A percentile compares a stretch with the other conserved stretches of the same genome.
These are phyloP conservation scores for Bisporella sp. DNA, from an alignment of 2,329 filamentous ascomycete species.

Conservation along the genomic window DNA sequence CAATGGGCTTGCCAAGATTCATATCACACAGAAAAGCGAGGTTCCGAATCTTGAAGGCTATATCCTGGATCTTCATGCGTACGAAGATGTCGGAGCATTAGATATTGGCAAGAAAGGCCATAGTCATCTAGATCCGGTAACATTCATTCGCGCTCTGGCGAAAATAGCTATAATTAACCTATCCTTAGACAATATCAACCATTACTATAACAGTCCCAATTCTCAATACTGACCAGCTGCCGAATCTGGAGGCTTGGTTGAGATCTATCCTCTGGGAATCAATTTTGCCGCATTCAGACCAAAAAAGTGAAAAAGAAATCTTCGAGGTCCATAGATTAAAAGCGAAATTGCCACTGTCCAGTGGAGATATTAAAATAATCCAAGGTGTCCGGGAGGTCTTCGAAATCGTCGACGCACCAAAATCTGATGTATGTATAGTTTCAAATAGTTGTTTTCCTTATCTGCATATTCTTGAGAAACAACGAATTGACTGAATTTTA, in stretches of 20 bases:
- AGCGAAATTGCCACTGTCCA: conserved; percentile 60
- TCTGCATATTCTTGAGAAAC: no score
- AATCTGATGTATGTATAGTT: conserved; percentile 3
- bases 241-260: conserved; percentile 24
- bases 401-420: conserved; percentile 66
- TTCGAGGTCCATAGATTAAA: conserved; percentile 86
- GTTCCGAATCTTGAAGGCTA: conserved; percentile 81
- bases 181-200: conserved; percentile 70
- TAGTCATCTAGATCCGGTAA: conserved; percentile 81
- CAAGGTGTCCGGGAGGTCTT: conserved; percentile 93
- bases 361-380: conserved; percentile 66
- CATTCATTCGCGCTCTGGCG: conserved; percentile 21
- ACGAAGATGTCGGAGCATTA: conserved; percentile 71
- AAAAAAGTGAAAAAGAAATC: background rate
- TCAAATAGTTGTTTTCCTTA: background rate
- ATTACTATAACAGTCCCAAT: conserved; percentile 61
- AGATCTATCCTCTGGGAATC: conserved; percentile 12
- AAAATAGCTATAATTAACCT: conserved; percentile 4
- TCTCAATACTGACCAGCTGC: conserved; percentile 50
- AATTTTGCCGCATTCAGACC: conserved; percentile 1
- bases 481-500: no score
- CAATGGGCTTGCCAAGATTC: conserved; percentile 80
- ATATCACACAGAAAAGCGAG: conserved; percentile 71
- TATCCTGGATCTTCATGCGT: conserved; percentile 84
- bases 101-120: conserved; percentile 72